Percentiles rank a stretch among this genome's conserved stretches.
Evolutionary conservation across 805 yeast genomes (phyloP).

Genomic region (Yamadazyma scolyti): DNA sequence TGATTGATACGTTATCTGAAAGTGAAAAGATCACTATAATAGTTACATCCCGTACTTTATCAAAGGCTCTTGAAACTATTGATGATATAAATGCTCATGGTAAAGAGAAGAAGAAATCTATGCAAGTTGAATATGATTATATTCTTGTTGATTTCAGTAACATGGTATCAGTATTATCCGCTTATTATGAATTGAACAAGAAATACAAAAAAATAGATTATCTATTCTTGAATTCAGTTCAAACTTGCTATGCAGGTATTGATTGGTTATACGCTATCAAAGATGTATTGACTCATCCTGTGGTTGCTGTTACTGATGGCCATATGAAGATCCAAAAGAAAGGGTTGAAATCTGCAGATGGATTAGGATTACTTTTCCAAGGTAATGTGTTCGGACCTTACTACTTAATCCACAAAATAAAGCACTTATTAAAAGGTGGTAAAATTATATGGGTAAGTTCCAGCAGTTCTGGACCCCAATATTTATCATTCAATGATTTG

Average conservation of each 20-base stretch:
- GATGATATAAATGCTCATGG: conserved; percentile 47
- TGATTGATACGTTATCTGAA: conserved; percentile 57
- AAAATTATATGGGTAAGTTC: conserved; percentile 83
- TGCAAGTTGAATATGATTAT: conserved; percentile 79
- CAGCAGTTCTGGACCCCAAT: conserved; percentile 72
- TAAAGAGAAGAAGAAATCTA: conserved; percentile 37
- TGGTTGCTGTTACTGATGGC: conserved; percentile 85
- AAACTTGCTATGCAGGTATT: conserved; percentile 81
- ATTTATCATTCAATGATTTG: conserved; percentile 69
- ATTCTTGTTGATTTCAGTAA: conserved; percentile 83
- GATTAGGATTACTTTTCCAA: conserved; percentile 83
- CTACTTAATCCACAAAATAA: conserved; percentile 67
- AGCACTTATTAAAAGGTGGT: conserved; percentile 55
- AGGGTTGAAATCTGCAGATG: conserved; percentile 76
- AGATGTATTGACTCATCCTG: conserved; percentile 63
- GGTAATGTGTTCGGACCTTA: conserved; percentile 97
- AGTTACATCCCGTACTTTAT: conserved; percentile 85
- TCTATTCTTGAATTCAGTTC: conserved; percentile 84
- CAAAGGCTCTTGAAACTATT: conserved; percentile 77
- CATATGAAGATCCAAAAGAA: conserved; percentile 77
- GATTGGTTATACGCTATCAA: conserved; percentile 78
- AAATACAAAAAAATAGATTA: conserved; percentile 70
- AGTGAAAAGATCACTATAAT: conserved; percentile 66
- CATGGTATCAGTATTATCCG: conserved; percentile 80
- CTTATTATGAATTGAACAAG: conserved; percentile 64